phyloP scores from a whole-genome alignment of 2,329 filamentous ascomycete genomes.

The Paecilomyces dactylethromorphus region DNA sequence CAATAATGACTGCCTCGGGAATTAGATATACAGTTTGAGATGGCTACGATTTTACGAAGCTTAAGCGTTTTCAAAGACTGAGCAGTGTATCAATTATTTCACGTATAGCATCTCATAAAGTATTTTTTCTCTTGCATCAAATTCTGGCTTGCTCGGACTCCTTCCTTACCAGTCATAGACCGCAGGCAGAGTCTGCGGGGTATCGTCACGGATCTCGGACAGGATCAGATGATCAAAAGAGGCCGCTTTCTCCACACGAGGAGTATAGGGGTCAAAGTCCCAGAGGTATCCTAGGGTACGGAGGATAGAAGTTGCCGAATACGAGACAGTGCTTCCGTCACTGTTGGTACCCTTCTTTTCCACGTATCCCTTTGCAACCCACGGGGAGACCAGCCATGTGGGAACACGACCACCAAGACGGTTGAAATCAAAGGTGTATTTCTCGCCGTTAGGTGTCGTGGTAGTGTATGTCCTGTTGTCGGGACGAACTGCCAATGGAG shows the following conservation, averaged over 20 bases:
- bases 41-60: too few relatives aligned
- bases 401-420: slow-evolving; percentile 38
- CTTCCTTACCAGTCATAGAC: slow-evolving; percentile 1
- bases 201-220: slow-evolving; percentile 17
- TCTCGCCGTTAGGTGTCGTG: slow-evolving; percentile 25
- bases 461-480: slow-evolving; percentile 29
- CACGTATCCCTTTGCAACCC: slow-evolving; percentile 37
- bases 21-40: too few relatives aligned
- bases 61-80: too few relatives aligned
- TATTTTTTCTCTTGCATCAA: too few relatives aligned
- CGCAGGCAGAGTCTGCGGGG: slow-evolving; percentile 17
- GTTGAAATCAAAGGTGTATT: slow-evolving; percentile 34
- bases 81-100: too few relatives aligned
- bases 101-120: too few relatives aligned
- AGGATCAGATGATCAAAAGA: slow-evolving; percentile 29
- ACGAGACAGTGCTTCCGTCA: slow-evolving; percentile 32
- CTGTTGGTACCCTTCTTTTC: slow-evolving; percentile 28
- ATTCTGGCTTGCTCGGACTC: too few relatives aligned
- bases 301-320: slow-evolving; percentile 40
- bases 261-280: slow-evolving; percentile 32
- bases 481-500: slow-evolving; percentile 35
- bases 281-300: slow-evolving; percentile 39
- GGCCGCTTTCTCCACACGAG: slow-evolving; percentile 31
- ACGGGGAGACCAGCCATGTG: slow-evolving; percentile 38
- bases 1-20: too few relatives aligned